A percentile compares a stretch with the other conserved stretches of the same genome.
These are phyloP conservation scores for Wallacemonas sp. DNA, from an alignment of 208 protist genomes.

Conservation along the genomic window DNA sequence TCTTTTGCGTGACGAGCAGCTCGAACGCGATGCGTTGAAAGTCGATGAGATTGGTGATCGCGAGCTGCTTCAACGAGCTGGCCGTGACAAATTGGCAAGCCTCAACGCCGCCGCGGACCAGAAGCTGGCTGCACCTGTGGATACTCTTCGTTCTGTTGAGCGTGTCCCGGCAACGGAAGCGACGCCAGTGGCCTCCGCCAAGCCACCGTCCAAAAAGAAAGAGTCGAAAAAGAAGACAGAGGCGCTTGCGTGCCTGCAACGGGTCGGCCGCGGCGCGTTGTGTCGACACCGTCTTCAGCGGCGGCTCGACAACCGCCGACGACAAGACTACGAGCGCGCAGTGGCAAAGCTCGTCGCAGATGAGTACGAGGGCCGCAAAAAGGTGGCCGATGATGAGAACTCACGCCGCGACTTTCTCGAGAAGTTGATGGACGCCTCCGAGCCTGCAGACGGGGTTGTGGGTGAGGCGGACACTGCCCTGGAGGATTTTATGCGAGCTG, in stretches of 20 bases:
- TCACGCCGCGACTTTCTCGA: conserved; percentile 8
- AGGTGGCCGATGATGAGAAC: conserved; percentile 20
- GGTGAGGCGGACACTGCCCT: not conserved
- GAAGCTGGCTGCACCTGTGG: not conserved
- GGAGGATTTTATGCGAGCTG: conserved; percentile 14
- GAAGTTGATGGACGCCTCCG: not conserved
- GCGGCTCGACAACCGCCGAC: conserved; percentile 24
- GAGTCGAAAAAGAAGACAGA: not conserved
- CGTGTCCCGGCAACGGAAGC: not conserved
- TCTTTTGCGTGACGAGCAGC: not conserved
- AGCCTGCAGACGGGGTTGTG: not conserved
- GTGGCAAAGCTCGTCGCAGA: conserved; percentile 24
- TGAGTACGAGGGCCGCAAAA: conserved; percentile 21
- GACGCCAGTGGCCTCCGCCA: not conserved
- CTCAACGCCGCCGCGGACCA: not conserved
- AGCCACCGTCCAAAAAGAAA: not conserved
- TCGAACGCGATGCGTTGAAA: not conserved
- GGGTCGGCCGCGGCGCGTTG: conserved; percentile 22
- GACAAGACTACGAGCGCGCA: conserved; percentile 24
- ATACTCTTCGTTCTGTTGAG: not conserved
- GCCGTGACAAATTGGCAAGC: not conserved
- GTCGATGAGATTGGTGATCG: conserved; percentile 5
- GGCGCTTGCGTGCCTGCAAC: conserved; percentile 20
- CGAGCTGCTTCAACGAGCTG: not conserved
- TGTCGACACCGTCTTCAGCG: conserved; percentile 18